A percentile compares a stretch with the other conserved stretches of the same genome.
phyloP scores from a whole-genome alignment of 495 filamentous ascomycete species.

The Annulohypoxylon maeteangense region DNA sequence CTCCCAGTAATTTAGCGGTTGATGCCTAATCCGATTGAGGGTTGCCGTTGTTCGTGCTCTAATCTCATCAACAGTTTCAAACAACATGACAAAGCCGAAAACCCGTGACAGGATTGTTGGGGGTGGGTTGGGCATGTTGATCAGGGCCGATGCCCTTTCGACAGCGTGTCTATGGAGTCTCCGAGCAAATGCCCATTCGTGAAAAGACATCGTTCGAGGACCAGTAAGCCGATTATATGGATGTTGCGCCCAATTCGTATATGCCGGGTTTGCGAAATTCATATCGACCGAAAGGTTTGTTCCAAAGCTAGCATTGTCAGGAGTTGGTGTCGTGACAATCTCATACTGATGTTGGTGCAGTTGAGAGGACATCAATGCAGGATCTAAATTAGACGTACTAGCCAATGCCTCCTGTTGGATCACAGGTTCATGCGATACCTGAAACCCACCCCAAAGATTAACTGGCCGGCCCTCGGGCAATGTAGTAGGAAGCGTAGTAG shows the following conservation, averaged over 20 bases:
- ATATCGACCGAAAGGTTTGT: conserved; percentile 17
- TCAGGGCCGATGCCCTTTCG: conserved; percentile 71
- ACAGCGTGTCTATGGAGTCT: conserved; percentile 72
- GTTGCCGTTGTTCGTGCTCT: conserved; percentile 55
- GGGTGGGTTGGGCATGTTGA: conserved; percentile 64
- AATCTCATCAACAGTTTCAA: conserved; percentile 63
- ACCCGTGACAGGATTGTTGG: conserved; percentile 62
- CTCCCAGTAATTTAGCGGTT: conserved; percentile 68
- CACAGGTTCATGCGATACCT: conserved; percentile 45
- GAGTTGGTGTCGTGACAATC: conserved; percentile 49
- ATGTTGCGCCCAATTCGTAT: conserved; percentile 34
- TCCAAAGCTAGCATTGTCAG: conserved; percentile 52
- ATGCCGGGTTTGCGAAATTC: conserved; percentile 22
- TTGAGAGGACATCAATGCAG: conserved; percentile 10
- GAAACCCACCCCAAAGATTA: conserved; percentile 40
- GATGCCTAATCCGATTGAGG: conserved; percentile 53
- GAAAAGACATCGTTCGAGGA: conserved; percentile 62
- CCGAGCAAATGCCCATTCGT: conserved; percentile 77
- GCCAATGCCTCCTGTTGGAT: not conserved
- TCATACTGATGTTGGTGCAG: conserved; percentile 42
- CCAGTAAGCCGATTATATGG: conserved; percentile 50
- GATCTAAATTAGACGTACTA: conserved; percentile 7
- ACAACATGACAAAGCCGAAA: conserved; percentile 73
- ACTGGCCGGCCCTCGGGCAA: conserved; percentile 8
- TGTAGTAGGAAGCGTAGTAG: not conserved